Evolutionary conservation across 208 protist genomes (phyloP), one percentile per base, ranked within the genome.

Genomic region (Trypanosoma vivax): DNA sequence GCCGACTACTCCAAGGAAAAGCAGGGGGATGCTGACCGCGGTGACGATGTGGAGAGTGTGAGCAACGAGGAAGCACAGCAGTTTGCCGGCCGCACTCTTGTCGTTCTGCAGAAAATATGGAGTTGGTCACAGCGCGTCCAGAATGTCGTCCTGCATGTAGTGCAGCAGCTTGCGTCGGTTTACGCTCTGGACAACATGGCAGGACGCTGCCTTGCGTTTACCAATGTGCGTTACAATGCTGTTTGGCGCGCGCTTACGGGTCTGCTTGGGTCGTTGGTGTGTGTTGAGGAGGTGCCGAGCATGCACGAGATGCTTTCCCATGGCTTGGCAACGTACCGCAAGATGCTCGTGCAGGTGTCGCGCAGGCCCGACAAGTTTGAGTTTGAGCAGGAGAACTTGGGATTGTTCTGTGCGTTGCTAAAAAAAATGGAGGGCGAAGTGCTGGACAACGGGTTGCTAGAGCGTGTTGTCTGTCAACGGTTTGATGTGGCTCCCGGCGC

Each of bases 61-160:
- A 66, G 21, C 14, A 88, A 96, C 24, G 88, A 88, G 52, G 73
- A 84, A 38, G 77, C 74, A 16, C 86, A 91, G 51, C 53, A 73
- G 10, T 51, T 71, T n/a, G 57, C 91, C 1, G 86, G 71, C 29
- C 56, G 62, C 4, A 43, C 93, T 5, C 33, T 96, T 45, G 46
- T 65, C 7, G 58, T 94, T 37, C 64, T 97, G 10, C 74, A 91
- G 52, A 58, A 76, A 24, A 38, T 96, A 3, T 94, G 81, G 72
- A 67, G 47, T 9, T 96, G 92, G 78, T 51, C 68, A 30, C 63
- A 79, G 47, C 74, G 89, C 10, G 70, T 69, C 23, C 73, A 81
- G 37, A 54, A 57, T 13, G 73, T 96, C 2, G 65, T 88, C 6
- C 39, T 71, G 31, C 82, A 88, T 31, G 51, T 79, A 3, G 39